Percentiles rank a stretch among this genome's conserved stretches.
Conservation (phyloP, 768 basidiomycete species). For the Podaxis sp. region DNA sequence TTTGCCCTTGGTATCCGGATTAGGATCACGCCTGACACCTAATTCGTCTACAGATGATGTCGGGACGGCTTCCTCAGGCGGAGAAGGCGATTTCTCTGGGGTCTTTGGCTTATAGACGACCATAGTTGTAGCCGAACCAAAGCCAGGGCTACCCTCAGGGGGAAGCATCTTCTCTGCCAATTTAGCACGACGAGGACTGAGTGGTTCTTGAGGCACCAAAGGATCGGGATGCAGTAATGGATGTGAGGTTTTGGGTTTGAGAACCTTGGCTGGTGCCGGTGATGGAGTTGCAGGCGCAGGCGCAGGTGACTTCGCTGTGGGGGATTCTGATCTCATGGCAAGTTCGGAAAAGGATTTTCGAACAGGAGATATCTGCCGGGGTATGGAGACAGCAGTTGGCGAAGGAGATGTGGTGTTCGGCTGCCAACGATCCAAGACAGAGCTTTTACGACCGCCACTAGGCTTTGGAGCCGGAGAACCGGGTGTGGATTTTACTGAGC, state of each 20-base stretch:
- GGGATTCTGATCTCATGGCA: constrained; percentile 18
- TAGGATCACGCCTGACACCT: constrained; percentile 35
- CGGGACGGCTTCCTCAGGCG: constrained; percentile 39
- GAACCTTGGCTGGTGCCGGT: constrained; percentile 18
- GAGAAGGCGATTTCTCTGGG: constrained; percentile 41
- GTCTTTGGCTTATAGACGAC: constrained; percentile 59
- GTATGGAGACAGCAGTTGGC: constrained; percentile 37
- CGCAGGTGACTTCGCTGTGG: neutral
- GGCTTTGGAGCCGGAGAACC: constrained; percentile 29
- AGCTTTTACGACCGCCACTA: constrained; percentile 36
- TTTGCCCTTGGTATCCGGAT: constrained; percentile 19
- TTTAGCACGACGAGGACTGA: constrained; percentile 17
- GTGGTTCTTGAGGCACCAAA: constrained; percentile 15
- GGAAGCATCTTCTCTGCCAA: constrained; percentile 25
- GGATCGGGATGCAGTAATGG: constrained; percentile 31
- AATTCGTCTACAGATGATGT: constrained; percentile 45
- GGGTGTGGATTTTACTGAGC: constrained; percentile 33
- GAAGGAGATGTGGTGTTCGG: constrained; percentile 28
- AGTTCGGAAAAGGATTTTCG: constrained; percentile 36
- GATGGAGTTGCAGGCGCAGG: constrained; percentile 4
- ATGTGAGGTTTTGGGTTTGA: constrained; percentile 36
- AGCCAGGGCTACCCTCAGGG: constrained; percentile 33
- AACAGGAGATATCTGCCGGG: constrained; percentile 25
- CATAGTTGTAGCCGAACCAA: constrained; percentile 78
- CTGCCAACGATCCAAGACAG: constrained; percentile 76